Percentiles rank a stretch among this genome's conserved stretches.
These are phyloP conservation scores for Calophaca sinica DNA, from an alignment of 306 rosid species.

Conservation along the genomic window DNA sequence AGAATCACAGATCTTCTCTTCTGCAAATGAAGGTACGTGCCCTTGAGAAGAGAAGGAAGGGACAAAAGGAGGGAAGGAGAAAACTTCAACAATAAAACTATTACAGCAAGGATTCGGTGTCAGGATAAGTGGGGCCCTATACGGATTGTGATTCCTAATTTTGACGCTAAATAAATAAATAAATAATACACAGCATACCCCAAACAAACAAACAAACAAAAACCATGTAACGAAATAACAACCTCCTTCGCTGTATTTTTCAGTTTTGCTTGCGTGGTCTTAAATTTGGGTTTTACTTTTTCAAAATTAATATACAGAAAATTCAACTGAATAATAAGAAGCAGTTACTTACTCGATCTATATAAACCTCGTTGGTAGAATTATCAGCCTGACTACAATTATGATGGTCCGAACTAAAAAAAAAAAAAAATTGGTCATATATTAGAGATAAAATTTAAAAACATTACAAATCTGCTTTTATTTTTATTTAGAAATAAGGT, in stretches of 20 bases:
- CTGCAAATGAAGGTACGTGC: constrained; percentile 42
- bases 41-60: constrained; percentile 38
- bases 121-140: constrained; percentile 27
- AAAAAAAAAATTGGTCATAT: background rate
- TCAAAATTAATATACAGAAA: background rate
- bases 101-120: constrained; percentile 42
- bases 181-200: too few species aligned
- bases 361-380: background rate
- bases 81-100: constrained; percentile 35
- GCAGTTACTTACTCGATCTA: background rate
- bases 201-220: background rate
- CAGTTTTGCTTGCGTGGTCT: background rate
- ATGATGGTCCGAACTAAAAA: background rate
- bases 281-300: constrained; percentile 7
- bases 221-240: constrained; percentile 38
- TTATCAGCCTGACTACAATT: constrained; percentile 1
- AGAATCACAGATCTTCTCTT: constrained; percentile 48
- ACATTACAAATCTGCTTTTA: too few species aligned
- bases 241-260: constrained; percentile 16
- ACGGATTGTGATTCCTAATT: constrained; percentile 34
- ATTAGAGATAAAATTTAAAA: too few species aligned
- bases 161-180: constrained; percentile 20
- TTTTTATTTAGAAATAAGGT: too few species aligned
- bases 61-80: constrained; percentile 51
- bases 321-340: constrained; percentile 7